Base-by-base conservation (phyloP, 768 basidiomycete genomes). In the Filobasidium wieringae region DNA sequence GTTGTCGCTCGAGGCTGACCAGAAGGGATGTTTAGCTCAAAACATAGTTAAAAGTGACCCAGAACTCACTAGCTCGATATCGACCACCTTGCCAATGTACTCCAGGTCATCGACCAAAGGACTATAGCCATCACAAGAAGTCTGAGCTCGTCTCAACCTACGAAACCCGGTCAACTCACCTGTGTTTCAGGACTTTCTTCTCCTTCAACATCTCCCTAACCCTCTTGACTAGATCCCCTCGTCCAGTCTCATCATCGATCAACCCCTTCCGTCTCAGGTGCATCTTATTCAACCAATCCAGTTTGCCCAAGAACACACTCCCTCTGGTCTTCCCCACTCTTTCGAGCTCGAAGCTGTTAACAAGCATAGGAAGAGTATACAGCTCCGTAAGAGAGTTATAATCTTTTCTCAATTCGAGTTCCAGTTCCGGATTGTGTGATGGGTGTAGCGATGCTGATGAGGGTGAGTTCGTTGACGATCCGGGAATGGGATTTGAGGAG, bases 231-330 rank as follows among this genome's bases (percentile, higher is more conserved):
- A 88, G 76, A 0, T 72, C 65, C 66, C 26, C 84, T 76, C 0
- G 26, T 43, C 40, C 43, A 17, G 29, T 24, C 31, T 40, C 43
- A 52, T 55, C 37, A 36, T 40, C 40, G 1, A 53, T 74, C 6
- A 76, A 76, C 15, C 79, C 79, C 55, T 75, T 77, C 17, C 76
- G 76, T 74, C 82, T 78, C 15, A 99, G 73, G 66, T 93, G 87
- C 45, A 86, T 83, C 67, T 89, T 90, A 71, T 97, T 96, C 54
- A 97, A 75, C 68, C 84, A 88, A 64, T 84, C 83, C 15, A 99
- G 79, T 67, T 95, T 95, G 9, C 74, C 73, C 0, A 80, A 79
- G 61, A 91, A 88, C 14, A 97, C 80, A 15, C 83, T 80, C n/a
- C 86, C 82, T 59, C 88, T 85, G 30, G 88, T 81, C 56, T 87